These are phyloP conservation scores for Solanum stenotomum DNA, from an alignment of 257 asterid species.

Conservation along the genomic window DNA sequence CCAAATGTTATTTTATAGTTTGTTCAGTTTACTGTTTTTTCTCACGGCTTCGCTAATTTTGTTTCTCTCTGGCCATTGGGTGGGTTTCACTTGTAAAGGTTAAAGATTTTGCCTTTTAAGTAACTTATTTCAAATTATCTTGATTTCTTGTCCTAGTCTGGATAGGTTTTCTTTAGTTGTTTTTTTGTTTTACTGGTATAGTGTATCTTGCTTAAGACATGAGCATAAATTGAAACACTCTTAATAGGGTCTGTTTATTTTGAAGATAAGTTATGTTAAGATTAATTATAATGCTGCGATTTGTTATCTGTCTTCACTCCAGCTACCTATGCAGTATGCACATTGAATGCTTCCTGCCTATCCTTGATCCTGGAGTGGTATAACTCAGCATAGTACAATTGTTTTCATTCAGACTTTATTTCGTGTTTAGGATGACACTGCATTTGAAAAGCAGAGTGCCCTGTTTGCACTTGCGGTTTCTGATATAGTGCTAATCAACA, in stretches of 20 bases:
- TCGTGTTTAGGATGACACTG: constrained; percentile 66
- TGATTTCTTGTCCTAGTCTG: neutral
- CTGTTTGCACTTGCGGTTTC: constrained; percentile 96
- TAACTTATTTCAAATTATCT: neutral
- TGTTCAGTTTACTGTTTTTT: no score
- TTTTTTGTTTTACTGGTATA: neutral
- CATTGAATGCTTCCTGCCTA: neutral
- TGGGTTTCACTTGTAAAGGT: neutral
- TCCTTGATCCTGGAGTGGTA: neutral
- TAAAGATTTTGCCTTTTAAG: neutral
- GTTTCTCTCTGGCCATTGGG: neutral
- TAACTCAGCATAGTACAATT: neutral
- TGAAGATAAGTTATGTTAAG: neutral
- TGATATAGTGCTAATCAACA: constrained; percentile 89
- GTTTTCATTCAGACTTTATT: neutral
- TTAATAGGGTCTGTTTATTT: neutral
- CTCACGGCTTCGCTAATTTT: no score
- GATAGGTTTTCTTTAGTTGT: neutral
- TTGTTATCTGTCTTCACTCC: neutral
- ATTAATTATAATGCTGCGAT: neutral
- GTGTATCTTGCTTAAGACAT: neutral
- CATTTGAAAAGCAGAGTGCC: constrained; percentile 92
- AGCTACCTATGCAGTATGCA: neutral
- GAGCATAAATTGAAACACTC: neutral
- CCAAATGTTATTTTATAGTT: neutral